Conservation (phyloP, 176 grass and related monocot species). For the Raddia distichophylla region DNA sequence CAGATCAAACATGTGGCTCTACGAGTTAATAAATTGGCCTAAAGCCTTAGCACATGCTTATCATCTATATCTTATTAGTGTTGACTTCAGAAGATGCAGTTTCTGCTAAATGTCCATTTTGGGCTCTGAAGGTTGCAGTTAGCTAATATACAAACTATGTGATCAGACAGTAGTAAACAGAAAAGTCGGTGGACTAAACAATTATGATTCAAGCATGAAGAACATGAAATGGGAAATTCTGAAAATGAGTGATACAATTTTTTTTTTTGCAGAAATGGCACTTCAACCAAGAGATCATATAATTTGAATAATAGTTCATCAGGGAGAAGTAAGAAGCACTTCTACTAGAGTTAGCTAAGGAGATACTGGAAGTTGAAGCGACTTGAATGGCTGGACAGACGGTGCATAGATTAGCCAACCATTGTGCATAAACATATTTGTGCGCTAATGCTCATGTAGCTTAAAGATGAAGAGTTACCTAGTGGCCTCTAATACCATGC, state of each 20-base stretch:
- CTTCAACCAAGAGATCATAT: constrained; percentile 25
- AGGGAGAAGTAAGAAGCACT: not conserved
- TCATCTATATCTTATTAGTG: not conserved
- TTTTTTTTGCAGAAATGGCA: constrained; percentile 1
- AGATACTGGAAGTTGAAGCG: not conserved
- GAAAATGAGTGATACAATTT: constrained; percentile 1
- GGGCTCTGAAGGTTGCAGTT: not conserved
- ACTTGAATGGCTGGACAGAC: not conserved
- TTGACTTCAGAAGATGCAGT: constrained; percentile 31
- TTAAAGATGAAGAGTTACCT: constrained; percentile 46
- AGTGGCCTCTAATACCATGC: constrained; percentile 88
- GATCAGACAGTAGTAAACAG: constrained; percentile 31
- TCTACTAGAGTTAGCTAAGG: not conserved
- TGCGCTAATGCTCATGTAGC: not conserved
- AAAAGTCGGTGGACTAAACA: not conserved
- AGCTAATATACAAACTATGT: constrained; percentile 10
- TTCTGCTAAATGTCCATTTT: constrained; percentile 8
- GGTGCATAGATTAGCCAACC: not conserved
- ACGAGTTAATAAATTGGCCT: constrained; percentile 27
- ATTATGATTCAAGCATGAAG: not conserved
- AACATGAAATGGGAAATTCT: not conserved
- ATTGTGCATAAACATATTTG: not conserved
- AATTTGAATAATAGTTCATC: constrained; percentile 2
- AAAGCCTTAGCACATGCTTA: constrained; percentile 7
- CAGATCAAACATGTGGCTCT: not conserved